Conservation (phyloP, 2,329 filamentous ascomycete species). For the Paraconiothyrium brasiliense region DNA sequence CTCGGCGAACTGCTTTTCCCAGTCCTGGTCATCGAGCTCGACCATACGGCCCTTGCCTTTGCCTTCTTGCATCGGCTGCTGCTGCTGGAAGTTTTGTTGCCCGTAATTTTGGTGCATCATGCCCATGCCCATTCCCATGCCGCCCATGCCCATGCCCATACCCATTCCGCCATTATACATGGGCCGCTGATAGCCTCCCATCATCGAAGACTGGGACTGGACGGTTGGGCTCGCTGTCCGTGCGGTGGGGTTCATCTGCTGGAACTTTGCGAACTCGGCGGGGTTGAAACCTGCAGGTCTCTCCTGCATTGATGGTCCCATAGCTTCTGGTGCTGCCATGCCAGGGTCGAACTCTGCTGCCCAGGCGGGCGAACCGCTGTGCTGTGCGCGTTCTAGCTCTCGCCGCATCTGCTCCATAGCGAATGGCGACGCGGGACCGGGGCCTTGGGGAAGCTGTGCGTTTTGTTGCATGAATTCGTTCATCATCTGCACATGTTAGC, state of each 20-base stretch:
- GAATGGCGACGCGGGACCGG: conserved; percentile 65
- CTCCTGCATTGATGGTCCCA: conserved; percentile 74
- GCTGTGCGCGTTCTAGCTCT: conserved; percentile 66
- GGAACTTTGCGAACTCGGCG: conserved; percentile 88
- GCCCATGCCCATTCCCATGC: conserved; percentile 50
- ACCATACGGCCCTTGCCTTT: conserved; percentile 87
- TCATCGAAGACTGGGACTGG: conserved; percentile 53
- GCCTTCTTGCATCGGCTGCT: conserved; percentile 62
- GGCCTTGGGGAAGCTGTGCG: conserved; percentile 65
- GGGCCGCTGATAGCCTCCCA: conserved; percentile 66
- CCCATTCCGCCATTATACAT: conserved; percentile 55
- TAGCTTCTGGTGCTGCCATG: conserved; percentile 69
- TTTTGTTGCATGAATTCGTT: conserved; percentile 89
- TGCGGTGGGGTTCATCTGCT: conserved; percentile 67
- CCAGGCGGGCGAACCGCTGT: conserved; percentile 67
- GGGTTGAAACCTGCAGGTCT: conserved; percentile 70
- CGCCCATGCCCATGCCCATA: conserved; percentile 64
- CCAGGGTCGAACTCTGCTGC: conserved; percentile 71
- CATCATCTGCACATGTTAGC: conserved; percentile 74
- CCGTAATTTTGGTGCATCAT: conserved; percentile 54
- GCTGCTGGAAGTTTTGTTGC: conserved; percentile 58
- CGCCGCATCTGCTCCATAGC: conserved; percentile 73
- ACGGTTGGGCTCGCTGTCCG: conserved; percentile 69
- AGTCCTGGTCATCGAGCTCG: conserved; percentile 90
- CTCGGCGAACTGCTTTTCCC: conserved; percentile 96